Evolutionary conservation across 2,329 filamentous ascomycete genomes (phyloP), one percentile per base, ranked within the genome.

Genomic region (Fusarium chlamydosporum): DNA sequence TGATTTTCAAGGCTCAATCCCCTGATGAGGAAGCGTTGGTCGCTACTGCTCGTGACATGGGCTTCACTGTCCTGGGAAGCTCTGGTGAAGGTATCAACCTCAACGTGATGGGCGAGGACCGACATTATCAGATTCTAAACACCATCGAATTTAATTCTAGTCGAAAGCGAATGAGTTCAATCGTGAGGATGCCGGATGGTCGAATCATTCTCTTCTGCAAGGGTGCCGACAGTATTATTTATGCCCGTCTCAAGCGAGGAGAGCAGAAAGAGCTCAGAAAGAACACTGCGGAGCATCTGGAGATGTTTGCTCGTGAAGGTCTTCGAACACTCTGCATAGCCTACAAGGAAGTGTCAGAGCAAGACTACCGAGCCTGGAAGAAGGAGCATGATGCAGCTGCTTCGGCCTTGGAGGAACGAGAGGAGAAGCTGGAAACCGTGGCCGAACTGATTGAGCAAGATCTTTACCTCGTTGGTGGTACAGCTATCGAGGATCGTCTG

Each of bases 71-170:
- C 7, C 86, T 98, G 13, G 93, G 94, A 26, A 88, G 90, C 64
- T 89, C 91, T 4, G 86, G 88, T 37, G 92, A 97, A 66, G 92
- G 93, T 53, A 91, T 99, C 67, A 88, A 92, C 53, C 76, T 99
- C 56, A 97, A 97, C 70, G 86, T 97, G 8, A 87, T 96, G 82
- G 96, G 96, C 48, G 86, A 94, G 74, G 94, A 98, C 72, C 87
- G 89, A 46, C 89, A 91, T 65, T 99, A 96, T 77, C 90, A 89
- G 16, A 91, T 99, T 33, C 86, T 99, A 47, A 98, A 97, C 79
- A 97, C 92, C 1, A 90, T 99, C 37, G 96, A 99, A 77, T 99
- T 99, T 84, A 98, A 98, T 78, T 98, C 95, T 0, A 94, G 91
- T 42, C 88, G 96, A 75, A 99, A 99, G 82, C 89, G 96, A 71